Conservation (phyloP, 305 asterid species). For the Plantago rigida region DNA sequence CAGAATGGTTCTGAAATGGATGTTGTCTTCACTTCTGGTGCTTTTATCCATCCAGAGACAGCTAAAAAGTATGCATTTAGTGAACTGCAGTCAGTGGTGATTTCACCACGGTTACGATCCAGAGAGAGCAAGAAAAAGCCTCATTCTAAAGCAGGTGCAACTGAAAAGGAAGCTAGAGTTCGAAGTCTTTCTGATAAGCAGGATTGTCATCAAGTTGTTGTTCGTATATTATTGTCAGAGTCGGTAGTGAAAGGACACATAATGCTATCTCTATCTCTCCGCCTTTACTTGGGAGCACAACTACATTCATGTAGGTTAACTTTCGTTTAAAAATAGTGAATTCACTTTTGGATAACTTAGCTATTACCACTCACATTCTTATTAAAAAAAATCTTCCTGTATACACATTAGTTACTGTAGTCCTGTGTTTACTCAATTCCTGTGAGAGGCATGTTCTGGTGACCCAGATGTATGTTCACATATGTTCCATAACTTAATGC, state of each 20-base stretch:
- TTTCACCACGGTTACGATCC: slow-evolving; percentile 42
- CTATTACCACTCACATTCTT: slow-evolving; percentile 3
- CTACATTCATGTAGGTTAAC: slow-evolving; percentile 72
- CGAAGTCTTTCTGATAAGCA: slow-evolving; percentile 33
- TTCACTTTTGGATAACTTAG: slow-evolving; percentile 18
- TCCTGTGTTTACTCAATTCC: slow-evolving; percentile 4
- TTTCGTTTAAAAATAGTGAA: slow-evolving; percentile 24
- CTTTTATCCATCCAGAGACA: slow-evolving; percentile 77
- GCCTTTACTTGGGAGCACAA: slow-evolving; percentile 73
- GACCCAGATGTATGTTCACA: not conserved
- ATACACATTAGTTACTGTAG: not conserved
- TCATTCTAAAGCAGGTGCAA: slow-evolving; percentile 34
- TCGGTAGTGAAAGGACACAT: slow-evolving; percentile 87
- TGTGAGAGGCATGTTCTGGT: not conserved
- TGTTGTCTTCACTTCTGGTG: slow-evolving; percentile 62
- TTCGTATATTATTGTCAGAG: slow-evolving; percentile 52
- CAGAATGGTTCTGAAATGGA: slow-evolving; percentile 50
- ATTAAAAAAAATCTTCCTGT: slow-evolving; percentile 5
- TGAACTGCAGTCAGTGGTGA: slow-evolving; percentile 52
- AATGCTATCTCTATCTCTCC: slow-evolving; percentile 72
- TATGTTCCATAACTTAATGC: not conserved
- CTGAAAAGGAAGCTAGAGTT: slow-evolving; percentile 42
- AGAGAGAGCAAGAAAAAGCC: slow-evolving; percentile 42
- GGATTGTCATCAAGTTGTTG: slow-evolving; percentile 35
- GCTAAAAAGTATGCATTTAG: slow-evolving; percentile 52